Conservation (phyloP, 2,329 filamentous ascomycete species). For the Fusarium bactridioides region DNA sequence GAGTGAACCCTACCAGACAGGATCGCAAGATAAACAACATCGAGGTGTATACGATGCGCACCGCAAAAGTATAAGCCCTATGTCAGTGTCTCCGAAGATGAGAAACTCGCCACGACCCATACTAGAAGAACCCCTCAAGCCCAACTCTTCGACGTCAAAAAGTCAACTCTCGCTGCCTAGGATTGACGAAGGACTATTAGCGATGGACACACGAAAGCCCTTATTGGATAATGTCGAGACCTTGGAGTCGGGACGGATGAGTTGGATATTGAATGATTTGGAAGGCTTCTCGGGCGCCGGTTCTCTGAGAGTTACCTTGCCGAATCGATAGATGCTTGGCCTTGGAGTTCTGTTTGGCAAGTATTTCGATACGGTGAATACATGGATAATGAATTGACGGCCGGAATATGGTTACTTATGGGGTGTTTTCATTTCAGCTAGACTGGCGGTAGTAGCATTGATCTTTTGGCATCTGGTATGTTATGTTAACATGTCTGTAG, state of each 20-base stretch:
- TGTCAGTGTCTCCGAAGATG: constrained; percentile 12
- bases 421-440: neutral
- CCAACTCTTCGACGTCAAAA: neutral
- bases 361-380: neutral
- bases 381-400: neutral
- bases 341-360: neutral
- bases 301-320: constrained; percentile 2
- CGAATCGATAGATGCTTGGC: neutral
- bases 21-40: neutral
- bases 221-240: neutral
- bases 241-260: constrained; percentile 31
- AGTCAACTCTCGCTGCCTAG: constrained; percentile 29
- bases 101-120: constrained; percentile 10
- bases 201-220: neutral
- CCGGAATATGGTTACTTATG: neutral
- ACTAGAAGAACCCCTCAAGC: neutral
- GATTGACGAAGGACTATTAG: neutral
- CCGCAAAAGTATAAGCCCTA: constrained; percentile 13
- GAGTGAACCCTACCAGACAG: constrained; percentile 3
- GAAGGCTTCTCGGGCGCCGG: constrained; percentile 38
- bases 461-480: neutral
- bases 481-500: too few species aligned
- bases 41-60: neutral
- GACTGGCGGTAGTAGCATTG: neutral
- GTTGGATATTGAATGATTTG: constrained; percentile 36